Percentiles rank a stretch among this genome's conserved stretches.
These are phyloP conservation scores for Ceratocystis harringtonii DNA, from an alignment of 2,329 filamentous ascomycete genomes.

Conservation along the genomic window DNA sequence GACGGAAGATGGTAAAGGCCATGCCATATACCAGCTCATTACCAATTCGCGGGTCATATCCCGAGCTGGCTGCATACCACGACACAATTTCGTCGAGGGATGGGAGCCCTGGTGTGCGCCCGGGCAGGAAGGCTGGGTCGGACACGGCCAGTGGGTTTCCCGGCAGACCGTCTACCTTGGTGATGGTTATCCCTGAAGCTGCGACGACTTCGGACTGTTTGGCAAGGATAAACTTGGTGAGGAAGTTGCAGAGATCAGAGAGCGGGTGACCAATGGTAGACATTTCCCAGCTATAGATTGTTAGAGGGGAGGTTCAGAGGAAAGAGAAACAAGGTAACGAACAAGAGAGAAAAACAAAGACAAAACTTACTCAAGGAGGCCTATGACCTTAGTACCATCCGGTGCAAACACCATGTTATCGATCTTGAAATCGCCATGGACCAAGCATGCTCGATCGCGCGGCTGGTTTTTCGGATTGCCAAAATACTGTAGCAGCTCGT, in stretches of 20 bases:
- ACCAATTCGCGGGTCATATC: conserved; percentile 49
- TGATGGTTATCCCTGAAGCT: conserved; percentile 20
- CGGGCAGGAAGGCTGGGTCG: conserved; percentile 42
- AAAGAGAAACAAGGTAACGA: background rate
- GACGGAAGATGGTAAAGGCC: conserved; percentile 47
- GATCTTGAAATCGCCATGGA: conserved; percentile 96
- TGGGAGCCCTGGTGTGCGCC: conserved; percentile 48
- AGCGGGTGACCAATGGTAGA: conserved; percentile 92
- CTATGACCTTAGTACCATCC: conserved; percentile 75
- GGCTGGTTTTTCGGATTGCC: conserved; percentile 54
- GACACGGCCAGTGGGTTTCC: conserved; percentile 5
- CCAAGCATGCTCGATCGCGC: conserved; percentile 58
- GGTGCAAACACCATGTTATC: conserved; percentile 83
- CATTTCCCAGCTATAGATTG: conserved; percentile 70
- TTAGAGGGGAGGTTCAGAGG: background rate
- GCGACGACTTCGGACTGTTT: conserved; percentile 20
- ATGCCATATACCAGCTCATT: conserved; percentile 43
- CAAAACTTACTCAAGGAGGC: conserved; percentile 62
- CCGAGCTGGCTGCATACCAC: conserved; percentile 37
- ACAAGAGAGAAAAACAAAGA: conserved; percentile 15
- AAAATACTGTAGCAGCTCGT: conserved; percentile 69
- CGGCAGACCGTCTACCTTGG: conserved; percentile 21
- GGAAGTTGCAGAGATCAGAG: conserved; percentile 73
- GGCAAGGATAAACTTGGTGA: conserved; percentile 29
- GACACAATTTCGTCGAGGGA: conserved; percentile 28